Evolutionary conservation across 2,329 filamentous ascomycete species (phyloP), one percentile per base, ranked within the genome.

Genomic region (Escovopsis sp.): DNA sequence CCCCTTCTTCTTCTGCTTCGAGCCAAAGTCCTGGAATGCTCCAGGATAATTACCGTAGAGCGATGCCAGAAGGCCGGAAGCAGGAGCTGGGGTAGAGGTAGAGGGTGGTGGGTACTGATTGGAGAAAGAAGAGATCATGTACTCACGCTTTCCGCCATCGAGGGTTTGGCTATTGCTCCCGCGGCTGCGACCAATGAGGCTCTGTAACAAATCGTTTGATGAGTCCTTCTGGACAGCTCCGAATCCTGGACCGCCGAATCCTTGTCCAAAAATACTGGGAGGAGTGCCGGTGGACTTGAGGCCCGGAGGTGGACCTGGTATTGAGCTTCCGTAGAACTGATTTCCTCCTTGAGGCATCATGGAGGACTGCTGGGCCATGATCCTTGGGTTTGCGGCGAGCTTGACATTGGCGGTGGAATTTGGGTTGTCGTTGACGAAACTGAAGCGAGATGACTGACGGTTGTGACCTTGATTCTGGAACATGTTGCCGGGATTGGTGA

Each of bases 1-100:
- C 74, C 87, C 87, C 86, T 94, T 94, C 80, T 94, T 95, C 82
- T 94, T 94, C 78, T 93, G 87, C 81, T 94, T 93, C 71, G 85
- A 82, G 70, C 83, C 83, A 70, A 82, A 80, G 64, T 94, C 87
- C 80, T 88, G 84, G 71, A 85, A 86, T 69, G 78, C 77, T 72
- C 83, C 85, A 72, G 82, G 71, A 70, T 84, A 82, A 62, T 79
- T 73, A 69, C 83, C 85, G 73, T 93, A 93, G 73, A 91, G 85
- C 76, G 85, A 84, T 76, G 77, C 82, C 71, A 89, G 73, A 74
- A 88, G 82, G 73, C 82, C 81, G 73, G 85, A 80, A 79, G 84
- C 82, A 85, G 83, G 82, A 80, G 81, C 82, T 68, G 81, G 80
- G 69, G 80, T 82, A 64, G 82, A 85, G 70, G 77, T 80, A 70